A percentile compares a stretch with the other conserved stretches of the same genome.
phyloP scores from a whole-genome alignment of 75 land plant species.

The Pinus taeda region DNA sequence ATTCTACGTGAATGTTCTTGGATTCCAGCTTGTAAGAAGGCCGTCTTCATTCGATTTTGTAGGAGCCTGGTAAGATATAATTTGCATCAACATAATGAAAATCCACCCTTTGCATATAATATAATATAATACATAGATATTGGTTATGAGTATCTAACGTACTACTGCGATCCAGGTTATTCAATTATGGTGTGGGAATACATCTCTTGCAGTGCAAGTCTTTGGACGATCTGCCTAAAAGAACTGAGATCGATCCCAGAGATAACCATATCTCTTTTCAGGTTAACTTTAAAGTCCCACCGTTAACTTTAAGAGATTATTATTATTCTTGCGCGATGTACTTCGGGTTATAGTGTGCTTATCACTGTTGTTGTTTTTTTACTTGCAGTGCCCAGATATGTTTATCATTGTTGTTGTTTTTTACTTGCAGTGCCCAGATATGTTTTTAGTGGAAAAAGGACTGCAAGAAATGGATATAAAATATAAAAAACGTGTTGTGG shows the following conservation, averaged over 20 bases:
- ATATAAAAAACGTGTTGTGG: slow-evolving; percentile 14
- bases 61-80: slow-evolving; percentile 33
- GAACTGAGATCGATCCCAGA: slow-evolving; percentile 18
- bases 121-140: too few relatives aligned
- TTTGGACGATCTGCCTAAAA: slow-evolving; percentile 9
- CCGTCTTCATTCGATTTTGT: slow-evolving; percentile 41
- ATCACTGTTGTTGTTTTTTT: background rate
- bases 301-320: background rate
- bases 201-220: slow-evolving; percentile 18
- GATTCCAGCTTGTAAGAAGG: slow-evolving; percentile 34
- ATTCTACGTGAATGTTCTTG: slow-evolving; percentile 40
- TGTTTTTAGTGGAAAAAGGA: slow-evolving; percentile 11
- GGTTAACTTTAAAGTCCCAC: background rate
- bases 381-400: slow-evolving; percentile 22
- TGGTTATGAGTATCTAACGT: too few relatives aligned
- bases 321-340: background rate
- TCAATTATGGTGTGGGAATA: slow-evolving; percentile 28
- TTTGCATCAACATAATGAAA: background rate
- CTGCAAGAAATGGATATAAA: slow-evolving; percentile 23
- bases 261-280: slow-evolving; percentile 35
- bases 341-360: background rate
- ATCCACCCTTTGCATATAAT: too few relatives aligned
- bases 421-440: slow-evolving; percentile 20
- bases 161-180: slow-evolving; percentile 13
- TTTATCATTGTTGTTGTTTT: background rate